phyloP scores from a whole-genome alignment of 306 rosid genomes.

The Heteromeles arbutifolia region DNA sequence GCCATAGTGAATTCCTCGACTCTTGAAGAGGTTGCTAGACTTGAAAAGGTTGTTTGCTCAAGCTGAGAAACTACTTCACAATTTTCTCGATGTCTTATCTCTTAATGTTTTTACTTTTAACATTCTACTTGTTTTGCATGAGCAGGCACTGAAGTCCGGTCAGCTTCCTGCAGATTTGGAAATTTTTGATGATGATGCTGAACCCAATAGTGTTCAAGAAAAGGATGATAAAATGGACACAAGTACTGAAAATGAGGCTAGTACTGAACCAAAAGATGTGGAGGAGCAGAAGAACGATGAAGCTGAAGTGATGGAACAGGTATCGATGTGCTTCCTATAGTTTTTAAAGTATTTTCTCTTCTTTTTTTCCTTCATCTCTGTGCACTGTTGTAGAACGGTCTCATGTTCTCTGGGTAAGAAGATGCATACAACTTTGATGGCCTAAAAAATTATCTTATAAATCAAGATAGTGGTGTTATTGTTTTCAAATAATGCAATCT shows the following conservation, averaged over 20 bases:
- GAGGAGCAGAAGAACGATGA: slow-evolving; percentile 43
- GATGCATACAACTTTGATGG: neutral
- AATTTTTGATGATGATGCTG: slow-evolving; percentile 37
- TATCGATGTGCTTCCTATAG: slow-evolving; percentile 5
- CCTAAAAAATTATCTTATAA: neutral
- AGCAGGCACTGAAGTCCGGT: slow-evolving; percentile 83
- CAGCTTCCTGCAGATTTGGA: slow-evolving; percentile 78
- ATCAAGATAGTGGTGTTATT: neutral
- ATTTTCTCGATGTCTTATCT: neutral
- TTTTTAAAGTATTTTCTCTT: neutral
- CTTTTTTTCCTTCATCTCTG: neutral
- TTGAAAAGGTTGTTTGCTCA: slow-evolving; percentile 69
- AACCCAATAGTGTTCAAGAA: slow-evolving; percentile 27
- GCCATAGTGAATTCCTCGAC: slow-evolving; percentile 97
- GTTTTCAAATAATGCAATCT: neutral
- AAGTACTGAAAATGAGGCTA: slow-evolving; percentile 21
- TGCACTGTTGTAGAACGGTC: neutral
- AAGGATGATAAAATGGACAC: slow-evolving; percentile 24
- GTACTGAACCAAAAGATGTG: slow-evolving; percentile 35
- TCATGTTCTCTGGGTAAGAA: neutral
- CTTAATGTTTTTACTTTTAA: neutral
- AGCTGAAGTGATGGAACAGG: slow-evolving; percentile 72
- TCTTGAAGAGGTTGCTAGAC: slow-evolving; percentile 97
- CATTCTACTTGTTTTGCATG: slow-evolving; percentile 16
- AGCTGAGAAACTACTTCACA: neutral